A percentile compares a stretch with the other conserved stretches of the same genome.
Evolutionary conservation across 768 basidiomycete species (phyloP).

Genomic region (Kwoniella sp.): DNA sequence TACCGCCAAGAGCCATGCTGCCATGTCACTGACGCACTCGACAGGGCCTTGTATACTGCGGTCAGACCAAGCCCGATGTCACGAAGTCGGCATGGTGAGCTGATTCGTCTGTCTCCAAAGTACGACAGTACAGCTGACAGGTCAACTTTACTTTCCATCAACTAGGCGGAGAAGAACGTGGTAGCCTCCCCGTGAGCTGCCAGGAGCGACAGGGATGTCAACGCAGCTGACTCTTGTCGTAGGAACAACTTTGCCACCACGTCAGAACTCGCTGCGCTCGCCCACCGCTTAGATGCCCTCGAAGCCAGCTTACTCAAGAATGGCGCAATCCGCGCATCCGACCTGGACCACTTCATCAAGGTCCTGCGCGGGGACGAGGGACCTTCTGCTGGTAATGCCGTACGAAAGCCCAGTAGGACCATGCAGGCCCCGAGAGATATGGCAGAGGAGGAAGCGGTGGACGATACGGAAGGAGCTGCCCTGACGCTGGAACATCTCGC

Average conservation of each 20-base stretch:
- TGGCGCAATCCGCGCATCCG: constrained; percentile 36
- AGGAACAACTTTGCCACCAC: constrained; percentile 36
- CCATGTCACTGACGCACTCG: neutral
- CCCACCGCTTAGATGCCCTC: constrained; percentile 43
- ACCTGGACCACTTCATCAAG: constrained; percentile 39
- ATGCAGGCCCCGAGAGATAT: neutral
- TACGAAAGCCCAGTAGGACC: constrained; percentile 1
- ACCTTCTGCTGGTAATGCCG: neutral
- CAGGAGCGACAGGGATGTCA: neutral
- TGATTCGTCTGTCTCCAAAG: too few species aligned
- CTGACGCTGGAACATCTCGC: constrained; percentile 48
- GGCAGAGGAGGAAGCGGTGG: constrained; percentile 27
- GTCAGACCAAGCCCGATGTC: constrained; percentile 43
- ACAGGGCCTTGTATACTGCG: constrained; percentile 43
- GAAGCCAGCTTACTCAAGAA: constrained; percentile 42
- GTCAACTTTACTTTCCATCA: too few species aligned
- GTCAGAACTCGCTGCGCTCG: constrained; percentile 38
- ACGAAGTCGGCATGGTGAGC: constrained; percentile 47
- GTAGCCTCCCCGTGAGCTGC: constrained; percentile 18
- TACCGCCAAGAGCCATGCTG: too few species aligned
- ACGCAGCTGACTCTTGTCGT: neutral
- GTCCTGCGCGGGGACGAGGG: constrained; percentile 3
- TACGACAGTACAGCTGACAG: too few species aligned
- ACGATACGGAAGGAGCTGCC: constrained; percentile 49
- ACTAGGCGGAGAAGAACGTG: constrained; percentile 34